Evolutionary conservation across 371 early-diverging fungal species (phyloP).

Genomic region (Rhizomucor miehei): DNA sequence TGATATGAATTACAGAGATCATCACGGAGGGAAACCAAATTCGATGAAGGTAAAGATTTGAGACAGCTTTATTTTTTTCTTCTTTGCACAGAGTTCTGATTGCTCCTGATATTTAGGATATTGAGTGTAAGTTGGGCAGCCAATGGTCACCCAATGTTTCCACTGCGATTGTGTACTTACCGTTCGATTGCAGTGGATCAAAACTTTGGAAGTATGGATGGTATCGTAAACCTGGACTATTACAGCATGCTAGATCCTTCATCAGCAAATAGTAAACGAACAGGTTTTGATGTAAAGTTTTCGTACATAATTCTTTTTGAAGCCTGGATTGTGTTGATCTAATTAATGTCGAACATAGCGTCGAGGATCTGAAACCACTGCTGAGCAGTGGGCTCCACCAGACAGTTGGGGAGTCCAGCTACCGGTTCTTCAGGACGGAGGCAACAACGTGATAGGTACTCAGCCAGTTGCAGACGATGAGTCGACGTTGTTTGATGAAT

Average conservation of each 20-base stretch:
- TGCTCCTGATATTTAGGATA: slow-evolving; percentile 1
- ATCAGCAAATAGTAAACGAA: no score
- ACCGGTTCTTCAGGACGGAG: slow-evolving; percentile 4
- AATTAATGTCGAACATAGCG: no score
- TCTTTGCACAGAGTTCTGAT: background rate
- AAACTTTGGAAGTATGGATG: slow-evolving; percentile 50
- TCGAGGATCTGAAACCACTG: background rate
- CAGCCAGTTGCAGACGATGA: slow-evolving; percentile 30
- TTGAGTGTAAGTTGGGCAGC: slow-evolving; percentile 15
- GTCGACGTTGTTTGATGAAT: slow-evolving; percentile 42
- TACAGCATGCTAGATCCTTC: slow-evolving; percentile 4
- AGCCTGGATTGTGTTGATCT: no score
- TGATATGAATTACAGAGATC: background rate
- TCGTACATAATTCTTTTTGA: no score
- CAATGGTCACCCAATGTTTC: no score
- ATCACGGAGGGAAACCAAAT: slow-evolving; percentile 2
- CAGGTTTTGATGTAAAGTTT: no score
- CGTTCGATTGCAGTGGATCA: slow-evolving; percentile 36
- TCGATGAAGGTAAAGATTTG: background rate
- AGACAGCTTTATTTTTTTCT: background rate
- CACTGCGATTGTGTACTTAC: no score
- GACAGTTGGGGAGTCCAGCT: slow-evolving; percentile 71
- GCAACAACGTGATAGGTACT: slow-evolving; percentile 2
- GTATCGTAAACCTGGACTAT: slow-evolving; percentile 47
- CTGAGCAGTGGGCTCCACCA: slow-evolving; percentile 66